These are phyloP conservation scores for Orobanche coerulescens DNA, from an alignment of 257 asterid species.

Conservation along the genomic window DNA sequence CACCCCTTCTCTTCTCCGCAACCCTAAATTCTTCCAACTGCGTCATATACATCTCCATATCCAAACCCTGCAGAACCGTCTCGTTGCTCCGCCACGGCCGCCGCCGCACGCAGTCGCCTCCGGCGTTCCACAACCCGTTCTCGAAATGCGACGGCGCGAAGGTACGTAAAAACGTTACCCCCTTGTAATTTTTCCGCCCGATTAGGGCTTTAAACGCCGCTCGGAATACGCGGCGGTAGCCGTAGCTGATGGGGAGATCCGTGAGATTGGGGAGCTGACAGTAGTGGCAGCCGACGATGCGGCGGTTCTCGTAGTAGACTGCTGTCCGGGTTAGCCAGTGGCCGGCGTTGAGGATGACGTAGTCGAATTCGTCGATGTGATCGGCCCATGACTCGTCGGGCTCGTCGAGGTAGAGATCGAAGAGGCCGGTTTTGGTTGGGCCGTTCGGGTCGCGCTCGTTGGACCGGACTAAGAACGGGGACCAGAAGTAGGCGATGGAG, in stretches of 20 bases:
- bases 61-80: constrained; percentile 31
- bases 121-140: constrained; percentile 45
- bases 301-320: constrained; percentile 30
- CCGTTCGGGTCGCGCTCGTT: constrained; percentile 30
- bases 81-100: constrained; percentile 39
- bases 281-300: constrained; percentile 36
- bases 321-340: constrained; percentile 56
- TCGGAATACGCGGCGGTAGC: constrained; percentile 41
- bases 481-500: constrained; percentile 45
- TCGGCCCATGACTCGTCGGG: constrained; percentile 46
- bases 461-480: constrained; percentile 42
- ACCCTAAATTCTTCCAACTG: constrained; percentile 47
- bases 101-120: constrained; percentile 47
- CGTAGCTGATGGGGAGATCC: constrained; percentile 26
- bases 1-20: constrained; percentile 24
- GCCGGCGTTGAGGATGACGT: constrained; percentile 52
- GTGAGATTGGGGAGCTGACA: constrained; percentile 37
- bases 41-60: constrained; percentile 34
- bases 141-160: constrained; percentile 59
- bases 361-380: constrained; percentile 38
- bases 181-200: constrained; percentile 14
- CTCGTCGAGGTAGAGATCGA: constrained; percentile 55
- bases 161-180: constrained; percentile 38
- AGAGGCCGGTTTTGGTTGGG: constrained; percentile 32
- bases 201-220: constrained; percentile 29